Conservation (phyloP, 768 basidiomycete species). For the Lactarius indigo region DNA sequence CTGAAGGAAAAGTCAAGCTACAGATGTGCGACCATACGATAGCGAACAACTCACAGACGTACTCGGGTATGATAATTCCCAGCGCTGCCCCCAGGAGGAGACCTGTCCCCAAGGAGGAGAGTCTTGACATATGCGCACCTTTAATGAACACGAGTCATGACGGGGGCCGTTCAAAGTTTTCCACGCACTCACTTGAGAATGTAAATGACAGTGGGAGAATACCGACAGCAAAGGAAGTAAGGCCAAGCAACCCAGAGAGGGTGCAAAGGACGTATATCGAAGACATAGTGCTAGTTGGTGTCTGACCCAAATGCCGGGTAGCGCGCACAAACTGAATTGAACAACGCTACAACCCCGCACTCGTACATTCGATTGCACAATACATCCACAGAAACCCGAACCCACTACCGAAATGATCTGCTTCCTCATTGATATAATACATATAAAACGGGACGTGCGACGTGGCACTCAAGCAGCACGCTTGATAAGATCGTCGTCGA, state of each 20-base stretch:
- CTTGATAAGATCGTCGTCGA: slow-evolving; percentile 31
- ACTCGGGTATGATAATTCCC: slow-evolving; percentile 94
- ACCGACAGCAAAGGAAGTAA: slow-evolving; percentile 63
- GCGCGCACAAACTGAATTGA: neutral
- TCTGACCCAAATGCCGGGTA: neutral
- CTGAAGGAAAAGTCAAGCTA: slow-evolving; percentile 35
- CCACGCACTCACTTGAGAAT: slow-evolving; percentile 55
- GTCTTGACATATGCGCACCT: slow-evolving; percentile 41
- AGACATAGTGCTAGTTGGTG: slow-evolving; percentile 27
- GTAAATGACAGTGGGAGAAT: slow-evolving; percentile 71
- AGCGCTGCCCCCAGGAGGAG: slow-evolving; percentile 86
- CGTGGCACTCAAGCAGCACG: slow-evolving; percentile 17
- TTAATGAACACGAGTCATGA: slow-evolving; percentile 10
- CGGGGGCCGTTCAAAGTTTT: neutral
- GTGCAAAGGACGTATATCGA: slow-evolving; percentile 42
- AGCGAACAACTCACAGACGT: slow-evolving; percentile 35
- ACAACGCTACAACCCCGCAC: neutral
- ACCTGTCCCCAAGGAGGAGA: slow-evolving; percentile 71
- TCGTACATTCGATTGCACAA: neutral
- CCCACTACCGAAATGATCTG: neutral
- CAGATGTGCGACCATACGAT: neutral
- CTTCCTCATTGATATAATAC: neutral
- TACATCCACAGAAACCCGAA: neutral
- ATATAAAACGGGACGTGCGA: neutral
- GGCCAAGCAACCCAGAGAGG: slow-evolving; percentile 62